These are phyloP conservation scores for Phytophthora hibernalis DNA, from an alignment of 352 stramenopile genomes.

Conservation along the genomic window DNA sequence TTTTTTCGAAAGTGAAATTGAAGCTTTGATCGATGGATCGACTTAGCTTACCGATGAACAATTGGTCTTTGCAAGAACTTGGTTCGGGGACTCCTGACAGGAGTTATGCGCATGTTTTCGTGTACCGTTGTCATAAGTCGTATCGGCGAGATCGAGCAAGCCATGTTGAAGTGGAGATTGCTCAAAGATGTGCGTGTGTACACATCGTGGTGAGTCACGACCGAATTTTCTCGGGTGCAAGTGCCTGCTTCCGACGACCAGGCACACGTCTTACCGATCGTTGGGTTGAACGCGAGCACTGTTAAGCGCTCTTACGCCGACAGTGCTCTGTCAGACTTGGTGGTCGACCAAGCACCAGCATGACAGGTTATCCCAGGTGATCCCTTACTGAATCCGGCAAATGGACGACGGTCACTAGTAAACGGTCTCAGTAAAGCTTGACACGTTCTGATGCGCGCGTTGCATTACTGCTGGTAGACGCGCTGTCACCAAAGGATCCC, in stretches of 20 bases:
- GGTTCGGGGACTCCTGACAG: too few relatives aligned
- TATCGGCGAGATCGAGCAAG: neutral
- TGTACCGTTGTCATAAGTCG: neutral
- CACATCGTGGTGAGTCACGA: neutral
- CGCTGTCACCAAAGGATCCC: neutral
- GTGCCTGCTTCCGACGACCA: neutral
- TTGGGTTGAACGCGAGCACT: neutral
- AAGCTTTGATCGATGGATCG: too few relatives aligned
- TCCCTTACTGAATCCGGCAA: neutral
- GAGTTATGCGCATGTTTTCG: too few relatives aligned
- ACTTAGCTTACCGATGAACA: too few relatives aligned
- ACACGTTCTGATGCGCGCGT: neutral
- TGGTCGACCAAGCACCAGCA: neutral
- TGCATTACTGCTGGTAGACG: neutral
- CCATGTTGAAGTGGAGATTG: neutral
- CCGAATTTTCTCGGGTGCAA: too few relatives aligned
- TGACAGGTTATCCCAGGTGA: neutral
- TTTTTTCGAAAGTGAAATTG: too few relatives aligned
- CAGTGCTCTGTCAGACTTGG: neutral
- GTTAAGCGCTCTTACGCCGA: too few relatives aligned
- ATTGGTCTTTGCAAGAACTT: too few relatives aligned
- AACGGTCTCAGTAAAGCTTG: neutral
- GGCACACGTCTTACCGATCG: neutral
- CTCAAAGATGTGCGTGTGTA: neutral
- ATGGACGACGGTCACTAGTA: neutral